A percentile compares a stretch with the other conserved stretches of the same genome.
Evolutionary conservation across 2,329 filamentous ascomycete species (phyloP).

Genomic region (Aspergillus hiratsukae): DNA sequence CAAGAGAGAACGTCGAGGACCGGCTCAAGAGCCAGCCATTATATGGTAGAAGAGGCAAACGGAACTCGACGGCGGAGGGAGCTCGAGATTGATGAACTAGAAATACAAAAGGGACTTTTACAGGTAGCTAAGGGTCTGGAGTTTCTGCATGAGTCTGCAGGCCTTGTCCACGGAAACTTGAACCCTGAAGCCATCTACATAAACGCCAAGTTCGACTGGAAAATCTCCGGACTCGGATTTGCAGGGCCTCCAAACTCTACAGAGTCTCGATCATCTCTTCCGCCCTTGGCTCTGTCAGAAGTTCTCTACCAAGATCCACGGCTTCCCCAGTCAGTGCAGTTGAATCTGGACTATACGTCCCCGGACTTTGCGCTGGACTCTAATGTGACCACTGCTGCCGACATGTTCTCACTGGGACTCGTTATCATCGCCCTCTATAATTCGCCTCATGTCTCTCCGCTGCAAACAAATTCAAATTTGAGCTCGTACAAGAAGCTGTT

Average conservation of each 20-base stretch:
- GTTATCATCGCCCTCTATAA: constrained; percentile 89
- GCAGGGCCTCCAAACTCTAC: constrained; percentile 75
- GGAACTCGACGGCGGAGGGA: constrained; percentile 70
- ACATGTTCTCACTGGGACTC: constrained; percentile 91
- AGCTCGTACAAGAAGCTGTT: constrained; percentile 84
- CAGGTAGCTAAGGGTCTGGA: constrained; percentile 92
- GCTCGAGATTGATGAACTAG: constrained; percentile 90
- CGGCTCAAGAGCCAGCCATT: constrained; percentile 69
- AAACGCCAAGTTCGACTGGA: constrained; percentile 98
- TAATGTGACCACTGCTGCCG: constrained; percentile 75
- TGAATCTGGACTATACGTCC: constrained; percentile 89
- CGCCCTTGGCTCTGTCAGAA: constrained; percentile 77
- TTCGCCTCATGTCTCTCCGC: constrained; percentile 81
- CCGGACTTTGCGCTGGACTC: constrained; percentile 93
- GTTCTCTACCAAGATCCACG: constrained; percentile 80
- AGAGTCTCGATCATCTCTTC: constrained; percentile 68
- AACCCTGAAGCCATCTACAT: constrained; percentile 91
- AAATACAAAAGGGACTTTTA: constrained; percentile 92
- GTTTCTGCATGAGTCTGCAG: constrained; percentile 92
- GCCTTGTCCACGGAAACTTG: constrained; percentile 87
- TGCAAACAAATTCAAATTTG: constrained; percentile 75
- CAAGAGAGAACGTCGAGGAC: constrained; percentile 68
- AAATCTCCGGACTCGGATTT: constrained; percentile 91
- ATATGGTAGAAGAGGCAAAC: constrained; percentile 73
- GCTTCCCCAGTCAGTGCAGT: constrained; percentile 74